phyloP scores from a whole-genome alignment of 2,329 filamentous ascomycete genomes.

The Cercospora zeina region DNA sequence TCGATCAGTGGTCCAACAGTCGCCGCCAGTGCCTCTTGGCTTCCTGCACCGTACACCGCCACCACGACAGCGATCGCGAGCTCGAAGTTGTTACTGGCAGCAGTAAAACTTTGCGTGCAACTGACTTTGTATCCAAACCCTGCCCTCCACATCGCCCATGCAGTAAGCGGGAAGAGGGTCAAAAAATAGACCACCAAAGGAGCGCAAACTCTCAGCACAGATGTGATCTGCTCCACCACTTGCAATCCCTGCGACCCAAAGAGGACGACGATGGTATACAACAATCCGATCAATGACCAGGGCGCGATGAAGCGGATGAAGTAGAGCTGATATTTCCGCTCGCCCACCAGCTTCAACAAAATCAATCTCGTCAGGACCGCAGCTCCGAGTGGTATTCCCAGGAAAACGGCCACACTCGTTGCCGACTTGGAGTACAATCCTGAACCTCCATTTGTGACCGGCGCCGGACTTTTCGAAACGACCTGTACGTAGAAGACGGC shows the following conservation, averaged over 20 bases:
- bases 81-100: constrained; percentile 91
- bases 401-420: constrained; percentile 77
- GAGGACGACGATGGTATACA: constrained; percentile 84
- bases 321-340: constrained; percentile 63
- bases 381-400: constrained; percentile 77
- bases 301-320: constrained; percentile 73
- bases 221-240: constrained; percentile 79
- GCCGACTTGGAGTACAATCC: constrained; percentile 58
- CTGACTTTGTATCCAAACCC: constrained; percentile 72
- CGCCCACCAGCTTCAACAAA: constrained; percentile 57
- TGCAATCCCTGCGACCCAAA: constrained; percentile 78
- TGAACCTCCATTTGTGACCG: constrained; percentile 28
- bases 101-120: constrained; percentile 81
- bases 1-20: constrained; percentile 86
- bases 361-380: constrained; percentile 73
- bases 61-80: constrained; percentile 86
- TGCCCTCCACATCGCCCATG: constrained; percentile 61
- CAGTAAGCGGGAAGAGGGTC: constrained; percentile 67
- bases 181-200: constrained; percentile 79
- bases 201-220: constrained; percentile 76
- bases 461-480: constrained; percentile 54
- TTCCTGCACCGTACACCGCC: constrained; percentile 73
- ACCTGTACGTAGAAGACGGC: constrained; percentile 61
- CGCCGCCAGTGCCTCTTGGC: constrained; percentile 75
- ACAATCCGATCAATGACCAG: constrained; percentile 75